Percentiles rank a stretch among this genome's conserved stretches.
Conservation (phyloP, 768 basidiomycete species). For the Tricholoma hemisulphureum region DNA sequence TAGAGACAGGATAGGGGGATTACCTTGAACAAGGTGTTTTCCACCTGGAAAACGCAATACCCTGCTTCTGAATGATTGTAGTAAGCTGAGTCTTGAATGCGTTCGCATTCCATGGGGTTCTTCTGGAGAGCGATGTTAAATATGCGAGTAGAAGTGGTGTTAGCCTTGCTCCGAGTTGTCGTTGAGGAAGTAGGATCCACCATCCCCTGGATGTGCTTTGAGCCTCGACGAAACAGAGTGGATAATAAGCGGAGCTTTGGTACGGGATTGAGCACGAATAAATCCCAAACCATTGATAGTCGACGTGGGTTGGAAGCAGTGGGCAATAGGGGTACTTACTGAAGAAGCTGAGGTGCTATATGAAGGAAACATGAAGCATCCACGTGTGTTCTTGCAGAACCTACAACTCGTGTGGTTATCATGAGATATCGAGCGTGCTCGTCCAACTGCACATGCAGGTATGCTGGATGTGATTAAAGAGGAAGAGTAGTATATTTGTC, state of each 20-base stretch:
- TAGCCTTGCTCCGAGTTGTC: slow-evolving; percentile 16
- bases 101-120: slow-evolving; percentile 5
- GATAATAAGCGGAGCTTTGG: slow-evolving; percentile 37
- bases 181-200: slow-evolving; percentile 9
- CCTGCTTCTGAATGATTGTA: slow-evolving; percentile 40
- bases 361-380: slow-evolving; percentile 36
- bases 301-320: slow-evolving; percentile 10
- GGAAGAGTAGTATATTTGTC: neutral
- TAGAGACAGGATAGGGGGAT: neutral
- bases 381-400: slow-evolving; percentile 31
- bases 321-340: slow-evolving; percentile 9
- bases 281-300: slow-evolving; percentile 36
- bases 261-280: slow-evolving; percentile 37
- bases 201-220: slow-evolving; percentile 28
- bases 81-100: slow-evolving; percentile 33
- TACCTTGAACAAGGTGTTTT: slow-evolving; percentile 65
- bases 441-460: neutral
- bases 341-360: slow-evolving; percentile 15
- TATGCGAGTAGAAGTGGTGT: slow-evolving; percentile 10
- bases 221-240: slow-evolving; percentile 28
- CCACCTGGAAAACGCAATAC: slow-evolving; percentile 60
- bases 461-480: neutral
- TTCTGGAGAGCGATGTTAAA: slow-evolving; percentile 8
- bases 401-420: slow-evolving; percentile 11
- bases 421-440: neutral